Conservation (phyloP, 108 stramenopile genomes). For the Mediolabrus comicus region DNA sequence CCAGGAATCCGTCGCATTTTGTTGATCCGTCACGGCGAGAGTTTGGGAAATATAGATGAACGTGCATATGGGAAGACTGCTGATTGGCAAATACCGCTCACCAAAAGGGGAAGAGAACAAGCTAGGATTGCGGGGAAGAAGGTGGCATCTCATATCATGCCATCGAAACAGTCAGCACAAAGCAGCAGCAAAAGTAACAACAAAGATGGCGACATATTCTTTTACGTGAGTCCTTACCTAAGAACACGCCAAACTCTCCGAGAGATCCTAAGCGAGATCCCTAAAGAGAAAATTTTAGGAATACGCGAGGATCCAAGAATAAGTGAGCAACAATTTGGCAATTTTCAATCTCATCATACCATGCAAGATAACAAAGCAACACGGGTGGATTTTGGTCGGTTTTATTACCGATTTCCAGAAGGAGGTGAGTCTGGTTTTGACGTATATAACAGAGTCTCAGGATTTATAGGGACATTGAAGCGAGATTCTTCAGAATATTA, state of each 20-base stretch:
- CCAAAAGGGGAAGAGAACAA: conserved; percentile 31
- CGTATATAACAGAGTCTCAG: conserved; percentile 57
- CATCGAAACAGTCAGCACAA: not conserved
- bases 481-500: conserved; percentile 52
- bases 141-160: not conserved
- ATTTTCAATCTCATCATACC: conserved; percentile 67
- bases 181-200: conserved; percentile 30
- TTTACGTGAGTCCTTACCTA: conserved; percentile 61
- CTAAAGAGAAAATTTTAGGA: conserved; percentile 50
- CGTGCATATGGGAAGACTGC: conserved; percentile 60
- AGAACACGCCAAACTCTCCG: conserved; percentile 58
- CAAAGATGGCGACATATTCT: conserved; percentile 44
- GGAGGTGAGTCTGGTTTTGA: conserved; percentile 70
- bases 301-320: conserved; percentile 78
- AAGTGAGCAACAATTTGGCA: conserved; percentile 85
- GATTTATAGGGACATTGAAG: conserved; percentile 71
- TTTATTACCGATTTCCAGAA: conserved; percentile 60
- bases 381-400: conserved; percentile 55
- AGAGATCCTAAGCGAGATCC: conserved; percentile 39
- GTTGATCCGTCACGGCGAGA: conserved; percentile 73
- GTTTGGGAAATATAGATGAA: conserved; percentile 74
- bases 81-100: conserved; percentile 74
- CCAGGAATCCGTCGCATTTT: conserved; percentile 53
- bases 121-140: conserved; percentile 3
- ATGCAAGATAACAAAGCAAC: conserved; percentile 58